Evolutionary conservation across 805 yeast species (phyloP).

Genomic region (Kurtzmaniella fragi): DNA sequence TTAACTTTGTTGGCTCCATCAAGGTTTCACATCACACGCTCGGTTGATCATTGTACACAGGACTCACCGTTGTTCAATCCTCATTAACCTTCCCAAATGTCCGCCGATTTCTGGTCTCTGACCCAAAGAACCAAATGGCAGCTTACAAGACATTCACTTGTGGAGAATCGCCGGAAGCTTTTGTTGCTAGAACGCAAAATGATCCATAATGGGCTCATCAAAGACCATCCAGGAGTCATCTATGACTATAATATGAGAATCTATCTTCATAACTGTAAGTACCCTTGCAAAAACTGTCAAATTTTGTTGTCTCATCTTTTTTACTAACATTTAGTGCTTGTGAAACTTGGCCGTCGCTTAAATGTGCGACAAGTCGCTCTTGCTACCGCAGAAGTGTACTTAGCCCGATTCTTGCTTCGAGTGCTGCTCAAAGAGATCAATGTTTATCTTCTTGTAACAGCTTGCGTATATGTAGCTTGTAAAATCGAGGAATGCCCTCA

Average conservation of each 20-base stretch:
- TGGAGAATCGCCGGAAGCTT: slow-evolving; percentile 39
- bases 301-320: too few relatives aligned
- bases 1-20: not conserved
- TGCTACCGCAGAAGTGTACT: slow-evolving; percentile 83
- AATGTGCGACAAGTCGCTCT: slow-evolving; percentile 77
- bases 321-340: slow-evolving; percentile 37
- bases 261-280: slow-evolving; percentile 58
- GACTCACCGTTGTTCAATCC: not conserved
- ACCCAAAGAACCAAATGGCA: slow-evolving; percentile 83
- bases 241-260: slow-evolving; percentile 65
- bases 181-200: slow-evolving; percentile 36
- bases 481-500: slow-evolving; percentile 95
- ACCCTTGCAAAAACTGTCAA: too few relatives aligned
- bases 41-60: not conserved
- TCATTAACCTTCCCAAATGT: slow-evolving; percentile 34
- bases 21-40: not conserved
- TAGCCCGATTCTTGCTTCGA: slow-evolving; percentile 69
- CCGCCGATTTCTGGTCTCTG: slow-evolving; percentile 86
- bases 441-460: slow-evolving; percentile 71
- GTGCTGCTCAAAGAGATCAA: slow-evolving; percentile 79
- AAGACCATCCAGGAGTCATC: slow-evolving; percentile 40
- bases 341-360: slow-evolving; percentile 73
- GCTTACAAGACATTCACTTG: slow-evolving; percentile 57
- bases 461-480: slow-evolving; percentile 85
- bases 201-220: slow-evolving; percentile 39